Conservation (phyloP, 768 basidiomycete genomes). For the Naganishia vishniacii region DNA sequence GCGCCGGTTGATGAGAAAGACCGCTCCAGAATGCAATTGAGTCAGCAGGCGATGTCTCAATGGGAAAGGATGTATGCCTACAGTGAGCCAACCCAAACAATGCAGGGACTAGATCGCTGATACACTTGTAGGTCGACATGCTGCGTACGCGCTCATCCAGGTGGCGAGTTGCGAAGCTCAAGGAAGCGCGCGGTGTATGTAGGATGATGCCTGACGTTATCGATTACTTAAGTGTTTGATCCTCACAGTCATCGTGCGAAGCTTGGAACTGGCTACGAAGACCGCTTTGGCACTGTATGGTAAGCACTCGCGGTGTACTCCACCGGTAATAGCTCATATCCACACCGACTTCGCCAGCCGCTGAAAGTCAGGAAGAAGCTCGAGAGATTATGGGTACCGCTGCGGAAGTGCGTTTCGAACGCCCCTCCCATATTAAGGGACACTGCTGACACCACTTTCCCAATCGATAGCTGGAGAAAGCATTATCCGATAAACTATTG, state of each 20-base stretch:
- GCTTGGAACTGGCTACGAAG: constrained; percentile 4
- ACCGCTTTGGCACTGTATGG: constrained; percentile 4
- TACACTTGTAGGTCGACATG: not conserved
- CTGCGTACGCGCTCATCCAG: constrained; percentile 12
- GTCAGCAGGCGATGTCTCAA: constrained; percentile 1
- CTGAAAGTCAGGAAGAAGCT: constrained; percentile 1
- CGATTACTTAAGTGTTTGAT: no score
- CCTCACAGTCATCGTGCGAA: constrained; percentile 1
- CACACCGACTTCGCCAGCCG: no score
- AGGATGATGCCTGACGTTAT: no score
- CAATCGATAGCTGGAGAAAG: constrained; percentile 12
- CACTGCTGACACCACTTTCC: no score
- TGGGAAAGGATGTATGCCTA: constrained; percentile 15
- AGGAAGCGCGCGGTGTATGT: not conserved
- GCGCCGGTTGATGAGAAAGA: not conserved
- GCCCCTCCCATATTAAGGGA: no score
- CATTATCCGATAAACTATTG: not conserved
- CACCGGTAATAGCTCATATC: no score
- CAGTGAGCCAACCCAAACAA: not conserved
- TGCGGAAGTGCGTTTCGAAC: not conserved
- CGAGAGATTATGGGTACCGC: constrained; percentile 1
- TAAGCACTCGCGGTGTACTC: no score
- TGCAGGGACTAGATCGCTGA: not conserved
- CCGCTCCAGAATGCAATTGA: constrained; percentile 2
- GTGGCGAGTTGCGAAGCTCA: not conserved